phyloP scores from a whole-genome alignment of 768 basidiomycete genomes.

The Filobasidium wieringae region DNA sequence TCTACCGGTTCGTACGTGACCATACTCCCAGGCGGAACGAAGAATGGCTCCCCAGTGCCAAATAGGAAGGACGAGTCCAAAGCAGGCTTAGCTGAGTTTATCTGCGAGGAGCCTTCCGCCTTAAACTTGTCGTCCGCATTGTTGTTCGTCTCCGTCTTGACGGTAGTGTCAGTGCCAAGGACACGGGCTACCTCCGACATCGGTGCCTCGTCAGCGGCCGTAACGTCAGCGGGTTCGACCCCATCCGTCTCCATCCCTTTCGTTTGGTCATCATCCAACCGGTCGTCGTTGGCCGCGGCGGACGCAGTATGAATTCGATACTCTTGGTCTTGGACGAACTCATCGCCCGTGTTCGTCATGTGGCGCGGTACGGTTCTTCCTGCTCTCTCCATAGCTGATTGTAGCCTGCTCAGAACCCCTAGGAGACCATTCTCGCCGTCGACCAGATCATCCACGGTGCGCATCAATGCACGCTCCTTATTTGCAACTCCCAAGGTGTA shows the following conservation, averaged over 20 bases:
- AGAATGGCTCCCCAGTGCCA: constrained; percentile 11
- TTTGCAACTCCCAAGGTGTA: constrained; percentile 36
- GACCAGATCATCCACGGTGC: constrained; percentile 36
- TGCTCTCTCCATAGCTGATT: constrained; percentile 21
- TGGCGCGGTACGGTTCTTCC: background rate
- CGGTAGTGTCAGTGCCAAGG: background rate
- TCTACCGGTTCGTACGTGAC: constrained; percentile 13
- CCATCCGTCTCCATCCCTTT: too few species aligned
- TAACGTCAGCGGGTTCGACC: too few species aligned
- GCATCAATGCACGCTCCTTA: constrained; percentile 35
- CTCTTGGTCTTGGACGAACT: background rate
- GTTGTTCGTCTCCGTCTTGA: background rate
- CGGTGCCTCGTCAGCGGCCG: too few species aligned
- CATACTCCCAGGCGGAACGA: constrained; percentile 6
- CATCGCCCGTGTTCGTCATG: background rate
- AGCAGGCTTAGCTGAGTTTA: background rate
- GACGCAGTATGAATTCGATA: background rate
- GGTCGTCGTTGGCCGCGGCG: too few species aligned
- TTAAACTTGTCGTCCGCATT: background rate
- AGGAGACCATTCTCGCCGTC: constrained; percentile 36
- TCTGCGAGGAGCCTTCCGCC: background rate
- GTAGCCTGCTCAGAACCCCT: constrained; percentile 29
- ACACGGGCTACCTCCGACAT: background rate
- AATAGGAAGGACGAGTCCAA: constrained; percentile 10
- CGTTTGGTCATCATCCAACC: too few species aligned